Percentiles rank a stretch among this genome's conserved stretches.
These are phyloP conservation scores for Flaveria sonorensis DNA, from an alignment of 129 eudicot species.

Conservation along the genomic window DNA sequence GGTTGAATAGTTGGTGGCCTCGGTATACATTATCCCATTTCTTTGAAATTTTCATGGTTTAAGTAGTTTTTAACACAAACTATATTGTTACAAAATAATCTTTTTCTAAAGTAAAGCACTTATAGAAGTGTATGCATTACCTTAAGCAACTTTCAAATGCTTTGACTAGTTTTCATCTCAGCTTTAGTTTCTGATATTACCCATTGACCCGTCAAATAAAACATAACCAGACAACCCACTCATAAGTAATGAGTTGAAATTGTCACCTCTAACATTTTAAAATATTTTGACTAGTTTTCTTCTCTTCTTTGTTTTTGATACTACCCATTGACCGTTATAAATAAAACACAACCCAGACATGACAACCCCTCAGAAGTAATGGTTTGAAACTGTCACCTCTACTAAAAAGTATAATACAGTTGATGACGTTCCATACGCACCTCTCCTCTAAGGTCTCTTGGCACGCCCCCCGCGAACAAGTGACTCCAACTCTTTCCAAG, in stretches of 20 bases:
- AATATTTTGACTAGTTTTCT: background rate
- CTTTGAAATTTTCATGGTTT: no score
- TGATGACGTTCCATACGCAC: slow-evolving; percentile 30
- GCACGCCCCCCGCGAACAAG: slow-evolving; percentile 97
- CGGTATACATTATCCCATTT: no score
- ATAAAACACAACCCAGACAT: background rate
- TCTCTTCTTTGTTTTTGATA: background rate
- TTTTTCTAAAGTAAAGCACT: background rate
- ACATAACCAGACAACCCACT: no score
- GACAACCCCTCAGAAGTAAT: background rate
- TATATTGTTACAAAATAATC: background rate
- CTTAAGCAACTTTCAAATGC: background rate
- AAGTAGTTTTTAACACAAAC: background rate
- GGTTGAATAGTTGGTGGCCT: no score
- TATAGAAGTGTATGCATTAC: background rate
- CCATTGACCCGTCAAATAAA: no score
- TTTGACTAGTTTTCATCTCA: background rate
- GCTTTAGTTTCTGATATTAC: no score
- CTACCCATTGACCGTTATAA: background rate
- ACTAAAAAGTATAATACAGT: background rate
- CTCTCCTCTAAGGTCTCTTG: slow-evolving; percentile 93
- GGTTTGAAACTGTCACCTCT: background rate
- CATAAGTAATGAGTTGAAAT: no score
- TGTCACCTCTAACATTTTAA: no score
- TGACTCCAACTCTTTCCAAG: slow-evolving; percentile 74